Base-by-base conservation (phyloP, 176 grass and related monocot species). In the Lolium perenne region DNA sequence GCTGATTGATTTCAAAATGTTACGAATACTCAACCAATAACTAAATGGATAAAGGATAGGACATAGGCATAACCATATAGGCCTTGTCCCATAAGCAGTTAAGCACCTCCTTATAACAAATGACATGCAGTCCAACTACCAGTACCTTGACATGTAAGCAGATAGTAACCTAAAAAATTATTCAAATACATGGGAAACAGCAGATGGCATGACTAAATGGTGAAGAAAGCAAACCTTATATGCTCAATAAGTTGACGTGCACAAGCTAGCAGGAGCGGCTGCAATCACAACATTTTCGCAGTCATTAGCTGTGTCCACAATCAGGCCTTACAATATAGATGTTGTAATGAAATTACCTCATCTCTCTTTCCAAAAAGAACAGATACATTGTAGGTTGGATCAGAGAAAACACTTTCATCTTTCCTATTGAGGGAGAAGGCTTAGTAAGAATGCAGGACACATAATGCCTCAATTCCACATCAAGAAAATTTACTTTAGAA, bases 351-450 rank as follows among this genome's bases (percentile, higher is more conserved):
- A 5, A 43, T 79, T 83, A 91, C 97, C 92, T 94, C 97, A 85
- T 98, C 90, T 89, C 96, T 95, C 87, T 98, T 98, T 71, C 97
- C 97, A 86, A 98, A 98, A 74, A 95, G 85, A 64, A 98, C 86
- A 75, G 91, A 90, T 35, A 98, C 85, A 56, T 88, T 92, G 80
- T 91, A 98, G 86, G 90, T 94, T 82, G 97, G 97, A 40, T 98
- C 97, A 14, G 85, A 89, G 32, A 91, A 95, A 78, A 95, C 90
- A 85, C 94, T 91, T 87, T 90, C 97, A 46, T 98, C 97, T 75
- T 94, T 98, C 87, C 97, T 98, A 83, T 85, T 17, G 11, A 81
- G n/a, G 20, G 53, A 71, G 25, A 61, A 72, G 49, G 17, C 2
- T 45, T 78, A 54, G 76, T 78, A 25, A 82, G 47, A 80, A 77